These are phyloP conservation scores for Diaporthe batatas DNA, from an alignment of 2,329 filamentous ascomycete species.

Conservation along the genomic window DNA sequence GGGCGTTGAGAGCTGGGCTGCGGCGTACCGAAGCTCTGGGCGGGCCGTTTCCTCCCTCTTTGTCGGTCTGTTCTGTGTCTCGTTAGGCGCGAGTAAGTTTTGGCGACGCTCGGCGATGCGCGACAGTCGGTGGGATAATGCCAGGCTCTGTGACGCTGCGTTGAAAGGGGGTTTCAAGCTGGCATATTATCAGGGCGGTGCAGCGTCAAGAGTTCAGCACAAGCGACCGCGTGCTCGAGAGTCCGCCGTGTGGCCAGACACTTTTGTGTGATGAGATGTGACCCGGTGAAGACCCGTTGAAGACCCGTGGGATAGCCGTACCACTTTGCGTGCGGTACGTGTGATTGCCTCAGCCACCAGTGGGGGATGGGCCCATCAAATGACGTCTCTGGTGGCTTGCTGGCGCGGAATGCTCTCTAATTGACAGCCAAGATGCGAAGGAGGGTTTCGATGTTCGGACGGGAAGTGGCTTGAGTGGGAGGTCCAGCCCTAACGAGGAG, in stretches of 20 bases:
- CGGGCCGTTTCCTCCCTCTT: background rate
- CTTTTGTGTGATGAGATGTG: constrained; percentile 9
- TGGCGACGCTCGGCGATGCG: constrained; percentile 20
- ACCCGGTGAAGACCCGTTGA: constrained; percentile 1
- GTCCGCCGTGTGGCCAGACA: background rate
- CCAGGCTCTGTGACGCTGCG: constrained; percentile 20
- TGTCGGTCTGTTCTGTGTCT: constrained; percentile 15
- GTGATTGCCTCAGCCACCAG: constrained; percentile 21
- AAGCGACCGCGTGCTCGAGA: constrained; percentile 7
- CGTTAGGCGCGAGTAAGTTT: constrained; percentile 19
- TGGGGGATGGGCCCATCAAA: background rate
- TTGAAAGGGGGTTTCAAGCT: constrained; percentile 10
- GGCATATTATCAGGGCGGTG: background rate
- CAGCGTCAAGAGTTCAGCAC: constrained; percentile 13
- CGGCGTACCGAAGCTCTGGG: constrained; percentile 28
- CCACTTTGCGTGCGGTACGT: background rate
- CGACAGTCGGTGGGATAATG: constrained; percentile 21
- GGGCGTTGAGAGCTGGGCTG: background rate
- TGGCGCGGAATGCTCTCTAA: constrained; percentile 2
- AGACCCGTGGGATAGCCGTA: background rate
- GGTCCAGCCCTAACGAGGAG: constrained; percentile 27
- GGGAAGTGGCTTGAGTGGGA: constrained; percentile 13
- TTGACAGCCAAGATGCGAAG: background rate
- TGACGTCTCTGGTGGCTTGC: constrained; percentile 3
- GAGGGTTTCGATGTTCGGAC: constrained; percentile 27